Base-by-base conservation (phyloP, 257 asterid species). In the Ocimum tenuiflorum region DNA sequence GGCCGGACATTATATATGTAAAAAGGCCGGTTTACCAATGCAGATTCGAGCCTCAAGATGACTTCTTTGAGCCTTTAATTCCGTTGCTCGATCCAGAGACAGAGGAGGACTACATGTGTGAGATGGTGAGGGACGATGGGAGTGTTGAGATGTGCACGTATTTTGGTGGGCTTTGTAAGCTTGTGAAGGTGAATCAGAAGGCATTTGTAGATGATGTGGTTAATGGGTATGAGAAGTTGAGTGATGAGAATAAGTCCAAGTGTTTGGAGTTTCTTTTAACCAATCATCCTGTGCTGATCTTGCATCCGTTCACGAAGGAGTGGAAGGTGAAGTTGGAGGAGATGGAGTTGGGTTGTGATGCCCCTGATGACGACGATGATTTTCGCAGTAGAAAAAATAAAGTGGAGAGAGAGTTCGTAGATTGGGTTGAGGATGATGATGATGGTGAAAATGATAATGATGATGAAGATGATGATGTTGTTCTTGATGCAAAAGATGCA, bases 271-370 rank as follows among this genome's bases (percentile, higher is more conserved):
- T 87, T 54, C 73, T 92, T 81, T 71, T 92, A 27, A 71, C 23
- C 13, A 87, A 89, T 55, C 99, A 89, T 73, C 99, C 97, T 0
- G 82, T 80, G 63, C 57, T 79, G 80, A 70, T 92, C 65, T 65
- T 92, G 81, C 99, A 92, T 75, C 99, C 97, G 0, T 86, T 79
- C 53, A 84, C 97, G 0, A 87, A 84, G 74, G 99, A 92, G 75
- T 92, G 99, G 99, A 92, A 92, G 86, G 84, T 83, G 3, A 87
- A 72, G 70, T 60, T 89, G 86, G 99, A 92, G 83, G 99, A 92
- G 29, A 74, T 87, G 94, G 99, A 92, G 83, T 71, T 92, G 82
- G 99, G 99, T 6, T 89, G 99, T 33, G 99, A 92, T 60, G 99
- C 99, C 8, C 97, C 99, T 0, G 99, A 92, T 56, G 97, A 89